Evolutionary conservation across 208 protist species (phyloP), one percentile per base, ranked within the genome.

Genomic region (Trypanosoma mega): DNA sequence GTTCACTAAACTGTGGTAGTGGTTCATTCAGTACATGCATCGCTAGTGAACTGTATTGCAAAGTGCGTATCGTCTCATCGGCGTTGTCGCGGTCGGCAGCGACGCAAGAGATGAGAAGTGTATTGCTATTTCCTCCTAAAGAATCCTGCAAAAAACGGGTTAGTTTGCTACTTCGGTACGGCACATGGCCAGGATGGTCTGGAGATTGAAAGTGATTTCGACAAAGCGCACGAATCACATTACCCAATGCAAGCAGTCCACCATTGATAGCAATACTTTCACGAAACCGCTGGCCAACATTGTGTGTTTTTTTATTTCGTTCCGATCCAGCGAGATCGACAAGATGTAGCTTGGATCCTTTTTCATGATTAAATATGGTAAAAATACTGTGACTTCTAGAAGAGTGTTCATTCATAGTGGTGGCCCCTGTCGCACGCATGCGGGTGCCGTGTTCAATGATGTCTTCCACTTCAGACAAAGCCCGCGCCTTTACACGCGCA

Each of bases 241-340:
- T 97, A 20, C 93, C 92, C 18, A 98, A 67, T 2, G 92, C 93
- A 9, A 97, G 76, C 14, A 98, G 72, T 0, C 89, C 92, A 0
- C 76, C 80, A 74, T 97, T 97, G 74, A 98, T 98, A 48, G 73
- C 80, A 55, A 97, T 84, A 49, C 86, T 94, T 62, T 98, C 93
- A 72, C 97, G 87, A 34, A 98, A 83, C 6, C 95, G 86, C 27
- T 78, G 31, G 0, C 85, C 85, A 0, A 80, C 78, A 52, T 93
- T 92, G 27, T 75, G 63, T 21, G 89, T 93, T 63, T 90, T 87
- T 58, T 86, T 90, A 64, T 88, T 84, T 1, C 82, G 71, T 68
- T 95, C 89, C 5, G 81, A 90, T 2, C 89, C 89, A 4, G 97
- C 97, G n/a, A 98, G 80, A 65, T 98, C 97, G 26, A 98, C 97